Conservation (phyloP, 257 asterid species). For the Solanum tarijense region DNA sequence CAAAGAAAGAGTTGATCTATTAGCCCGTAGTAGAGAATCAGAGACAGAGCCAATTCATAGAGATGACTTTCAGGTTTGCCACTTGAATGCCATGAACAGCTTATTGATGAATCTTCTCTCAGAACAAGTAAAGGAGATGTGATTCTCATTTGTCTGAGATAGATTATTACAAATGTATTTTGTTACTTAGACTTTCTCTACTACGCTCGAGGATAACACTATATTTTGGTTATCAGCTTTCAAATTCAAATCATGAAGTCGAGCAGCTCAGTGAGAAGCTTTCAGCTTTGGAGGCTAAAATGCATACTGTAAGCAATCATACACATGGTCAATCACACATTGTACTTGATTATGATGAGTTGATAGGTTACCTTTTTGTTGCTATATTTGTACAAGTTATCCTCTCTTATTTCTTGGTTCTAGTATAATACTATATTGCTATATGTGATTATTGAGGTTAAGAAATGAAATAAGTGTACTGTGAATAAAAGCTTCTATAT, state of each 20-base stretch:
- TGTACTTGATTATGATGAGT: background rate
- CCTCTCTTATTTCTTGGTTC: background rate
- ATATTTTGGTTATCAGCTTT: background rate
- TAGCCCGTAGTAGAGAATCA: slow-evolving; percentile 24
- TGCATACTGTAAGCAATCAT: slow-evolving; percentile 25
- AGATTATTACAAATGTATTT: background rate
- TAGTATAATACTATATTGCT: background rate
- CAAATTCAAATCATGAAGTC: slow-evolving; percentile 21
- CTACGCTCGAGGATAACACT: background rate
- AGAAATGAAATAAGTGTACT: background rate
- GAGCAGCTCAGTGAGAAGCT: slow-evolving; percentile 30
- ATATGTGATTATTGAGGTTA: background rate
- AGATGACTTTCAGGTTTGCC: slow-evolving; percentile 37
- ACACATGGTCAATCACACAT: background rate
- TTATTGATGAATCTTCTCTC: background rate
- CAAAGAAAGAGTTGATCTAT: slow-evolving; percentile 38
- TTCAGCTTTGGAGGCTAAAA: slow-evolving; percentile 28
- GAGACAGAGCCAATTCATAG: slow-evolving; percentile 13
- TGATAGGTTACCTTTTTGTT: background rate
- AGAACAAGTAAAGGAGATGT: background rate
- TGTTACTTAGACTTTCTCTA: background rate
- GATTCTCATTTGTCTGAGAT: background rate
- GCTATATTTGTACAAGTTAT: background rate
- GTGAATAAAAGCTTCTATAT: background rate
- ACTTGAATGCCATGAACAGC: background rate